phyloP scores from a whole-genome alignment of 2,329 filamentous ascomycete species.

The Sarocladium oryzae region DNA sequence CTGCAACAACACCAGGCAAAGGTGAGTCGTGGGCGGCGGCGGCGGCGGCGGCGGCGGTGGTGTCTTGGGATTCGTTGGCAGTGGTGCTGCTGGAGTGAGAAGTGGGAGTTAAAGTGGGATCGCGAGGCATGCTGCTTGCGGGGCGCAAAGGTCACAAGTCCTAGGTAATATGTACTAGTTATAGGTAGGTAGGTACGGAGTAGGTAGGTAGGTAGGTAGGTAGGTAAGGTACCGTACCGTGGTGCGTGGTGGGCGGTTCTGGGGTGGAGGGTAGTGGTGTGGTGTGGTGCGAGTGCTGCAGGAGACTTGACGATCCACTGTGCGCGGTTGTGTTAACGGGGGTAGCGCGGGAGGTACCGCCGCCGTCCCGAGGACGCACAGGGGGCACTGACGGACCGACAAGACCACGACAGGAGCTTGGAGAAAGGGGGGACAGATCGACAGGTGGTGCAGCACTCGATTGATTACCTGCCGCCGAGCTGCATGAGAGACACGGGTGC shows the following conservation, averaged over 20 bases:
- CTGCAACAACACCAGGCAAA: background rate
- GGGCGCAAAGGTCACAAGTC: conserved; percentile 7
- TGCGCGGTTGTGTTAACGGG: background rate
- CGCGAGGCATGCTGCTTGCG: conserved; percentile 3
- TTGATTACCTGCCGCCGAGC: background rate
- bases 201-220: no score
- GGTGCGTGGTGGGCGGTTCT: no score
- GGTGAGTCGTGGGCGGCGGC: background rate
- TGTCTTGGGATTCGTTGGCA: background rate
- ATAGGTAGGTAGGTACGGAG: no score
- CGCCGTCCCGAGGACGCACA: background rate
- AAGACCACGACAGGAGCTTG: background rate
- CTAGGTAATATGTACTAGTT: no score
- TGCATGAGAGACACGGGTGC: background rate
- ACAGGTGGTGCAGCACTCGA: background rate
- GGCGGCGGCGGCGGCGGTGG: no score
- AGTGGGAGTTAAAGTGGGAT: conserved; percentile 8
- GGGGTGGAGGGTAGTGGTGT: background rate
- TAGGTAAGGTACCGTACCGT: no score
- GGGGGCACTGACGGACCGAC: background rate
- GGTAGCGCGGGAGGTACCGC: conserved; percentile 8
- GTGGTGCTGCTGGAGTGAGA: background rate
- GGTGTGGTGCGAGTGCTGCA: background rate
- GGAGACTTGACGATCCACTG: background rate
- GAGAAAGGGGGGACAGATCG: background rate